phyloP scores from a whole-genome alignment of 1,284 basidiomycete genomes.

The Kwoniella shivajii region DNA sequence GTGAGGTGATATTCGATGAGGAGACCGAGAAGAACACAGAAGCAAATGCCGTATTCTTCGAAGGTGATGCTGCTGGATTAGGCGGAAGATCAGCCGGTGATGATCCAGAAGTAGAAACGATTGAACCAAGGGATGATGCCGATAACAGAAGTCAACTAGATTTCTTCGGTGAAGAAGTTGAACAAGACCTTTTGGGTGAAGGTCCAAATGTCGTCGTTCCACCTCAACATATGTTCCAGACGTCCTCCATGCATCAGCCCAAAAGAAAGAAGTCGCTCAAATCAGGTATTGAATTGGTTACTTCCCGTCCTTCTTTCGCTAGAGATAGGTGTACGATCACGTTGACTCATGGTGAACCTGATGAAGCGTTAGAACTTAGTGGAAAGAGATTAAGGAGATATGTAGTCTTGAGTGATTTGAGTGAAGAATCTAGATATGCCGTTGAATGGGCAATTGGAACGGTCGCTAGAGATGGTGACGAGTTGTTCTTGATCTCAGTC shows the following conservation, averaged over 20 bases:
- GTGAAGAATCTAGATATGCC: conserved; percentile 87
- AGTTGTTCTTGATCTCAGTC: conserved; percentile 82
- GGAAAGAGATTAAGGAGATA: conserved; percentile 71
- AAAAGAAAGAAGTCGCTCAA: conserved; percentile 38
- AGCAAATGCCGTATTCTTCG: conserved; percentile 65
- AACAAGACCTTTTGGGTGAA: conserved; percentile 53
- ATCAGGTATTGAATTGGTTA: conserved; percentile 57
- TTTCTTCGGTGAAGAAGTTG: conserved; percentile 60
- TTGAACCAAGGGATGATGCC: conserved; percentile 18
- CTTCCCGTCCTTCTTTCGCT: conserved; percentile 79
- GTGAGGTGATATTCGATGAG: conserved; percentile 70
- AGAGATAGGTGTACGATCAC: conserved; percentile 90
- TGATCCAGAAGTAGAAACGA: conserved; percentile 9
- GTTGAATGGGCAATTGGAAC: conserved; percentile 97
- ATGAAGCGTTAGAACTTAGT: conserved; percentile 58
- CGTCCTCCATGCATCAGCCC: conserved; percentile 16
- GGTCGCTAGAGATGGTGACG: conserved; percentile 90
- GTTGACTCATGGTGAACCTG: conserved; percentile 80
- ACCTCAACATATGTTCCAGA: conserved; percentile 45
- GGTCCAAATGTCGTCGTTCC: conserved; percentile 77
- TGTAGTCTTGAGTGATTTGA: conserved; percentile 89
- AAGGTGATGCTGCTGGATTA: conserved; percentile 40
- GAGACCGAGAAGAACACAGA: conserved; percentile 73
- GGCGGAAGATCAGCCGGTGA: conserved; percentile 43
- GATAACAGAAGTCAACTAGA: conserved; percentile 52